Conservation (phyloP, 2,329 filamentous ascomycete species). For the Aspergillus japonicus region DNA sequence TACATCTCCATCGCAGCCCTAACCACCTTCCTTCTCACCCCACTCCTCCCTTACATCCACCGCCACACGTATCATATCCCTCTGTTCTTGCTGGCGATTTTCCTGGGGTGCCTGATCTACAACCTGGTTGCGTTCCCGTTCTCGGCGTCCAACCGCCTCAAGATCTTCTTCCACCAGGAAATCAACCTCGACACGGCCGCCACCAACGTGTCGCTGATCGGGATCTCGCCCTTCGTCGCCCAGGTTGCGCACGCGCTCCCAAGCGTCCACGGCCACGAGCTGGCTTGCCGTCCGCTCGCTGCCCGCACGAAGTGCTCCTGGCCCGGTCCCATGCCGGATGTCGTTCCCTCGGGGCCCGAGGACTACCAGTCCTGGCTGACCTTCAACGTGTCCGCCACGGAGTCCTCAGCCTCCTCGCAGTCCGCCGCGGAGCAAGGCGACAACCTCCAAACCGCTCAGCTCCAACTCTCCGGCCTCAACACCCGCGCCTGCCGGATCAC, state of each 20-base stretch:
- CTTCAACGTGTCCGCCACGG: conserved; percentile 55
- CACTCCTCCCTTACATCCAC: conserved; percentile 80
- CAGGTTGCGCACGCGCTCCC: conserved; percentile 69
- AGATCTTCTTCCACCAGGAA: conserved; percentile 81
- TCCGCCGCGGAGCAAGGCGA: conserved; percentile 16
- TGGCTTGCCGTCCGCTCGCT: conserved; percentile 53
- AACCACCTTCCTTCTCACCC: conserved; percentile 70
- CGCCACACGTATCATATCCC: conserved; percentile 82
- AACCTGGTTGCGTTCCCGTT: conserved; percentile 88
- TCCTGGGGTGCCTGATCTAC: conserved; percentile 75
- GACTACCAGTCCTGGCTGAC: conserved; percentile 60
- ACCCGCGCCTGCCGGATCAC: conserved; percentile 75
- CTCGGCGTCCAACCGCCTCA: conserved; percentile 73
- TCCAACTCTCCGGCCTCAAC: conserved; percentile 69
- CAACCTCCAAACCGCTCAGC: conserved; percentile 50
- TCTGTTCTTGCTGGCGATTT: conserved; percentile 69
- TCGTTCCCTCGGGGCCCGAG: conserved; percentile 49
- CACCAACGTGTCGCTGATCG: conserved; percentile 68
- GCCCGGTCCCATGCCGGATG: conserved; percentile 64
- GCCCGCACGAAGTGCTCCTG: conserved; percentile 65
- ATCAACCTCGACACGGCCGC: conserved; percentile 72
- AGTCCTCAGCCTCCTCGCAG: conserved; percentile 23
- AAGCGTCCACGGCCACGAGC: conserved; percentile 62
- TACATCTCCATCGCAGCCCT: conserved; percentile 69
- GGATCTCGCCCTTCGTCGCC: conserved; percentile 65